phyloP scores from a whole-genome alignment of 2,329 filamentous ascomycete species.

The Dactylellina drechsleri region DNA sequence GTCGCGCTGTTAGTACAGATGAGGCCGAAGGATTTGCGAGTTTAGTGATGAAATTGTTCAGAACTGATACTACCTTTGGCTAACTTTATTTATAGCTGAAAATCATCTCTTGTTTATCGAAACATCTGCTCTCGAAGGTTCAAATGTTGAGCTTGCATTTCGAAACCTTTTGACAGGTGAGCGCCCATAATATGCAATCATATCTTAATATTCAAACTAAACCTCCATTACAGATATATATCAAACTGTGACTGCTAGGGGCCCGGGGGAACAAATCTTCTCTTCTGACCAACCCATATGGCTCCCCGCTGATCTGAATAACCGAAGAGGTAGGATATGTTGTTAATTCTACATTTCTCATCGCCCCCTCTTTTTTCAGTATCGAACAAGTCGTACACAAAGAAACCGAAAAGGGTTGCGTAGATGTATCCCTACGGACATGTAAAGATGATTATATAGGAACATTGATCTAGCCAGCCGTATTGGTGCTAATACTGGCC shows the following conservation, averaged over 20 bases:
- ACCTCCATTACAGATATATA: constrained; percentile 81
- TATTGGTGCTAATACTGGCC: no score
- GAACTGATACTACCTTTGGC: not conserved
- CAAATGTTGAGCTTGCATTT: constrained; percentile 98
- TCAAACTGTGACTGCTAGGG: constrained; percentile 98
- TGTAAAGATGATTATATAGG: no score
- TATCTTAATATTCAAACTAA: not conserved
- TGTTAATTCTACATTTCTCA: constrained; percentile 68
- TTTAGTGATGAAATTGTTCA: constrained; percentile 63
- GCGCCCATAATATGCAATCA: constrained; percentile 58
- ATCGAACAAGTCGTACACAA: no score
- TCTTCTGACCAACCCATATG: constrained; percentile 80
- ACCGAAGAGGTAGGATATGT: constrained; percentile 80
- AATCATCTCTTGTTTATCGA: constrained; percentile 99
- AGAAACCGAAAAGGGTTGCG: no score
- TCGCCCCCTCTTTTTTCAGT: not conserved
- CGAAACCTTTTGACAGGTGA: constrained; percentile 98
- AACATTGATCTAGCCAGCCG: no score
- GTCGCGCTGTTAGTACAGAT: constrained; percentile 95
- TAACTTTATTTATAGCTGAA: constrained; percentile 72
- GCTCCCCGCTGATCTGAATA: constrained; percentile 82
- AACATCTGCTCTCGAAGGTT: constrained; percentile 97
- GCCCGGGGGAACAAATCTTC: constrained; percentile 83
- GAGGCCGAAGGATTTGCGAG: constrained; percentile 98
- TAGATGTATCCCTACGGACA: no score